Evolutionary conservation across 1,139 yeast species (phyloP), one percentile per base, ranked within the genome.

Genomic region (Pichia sp.): DNA sequence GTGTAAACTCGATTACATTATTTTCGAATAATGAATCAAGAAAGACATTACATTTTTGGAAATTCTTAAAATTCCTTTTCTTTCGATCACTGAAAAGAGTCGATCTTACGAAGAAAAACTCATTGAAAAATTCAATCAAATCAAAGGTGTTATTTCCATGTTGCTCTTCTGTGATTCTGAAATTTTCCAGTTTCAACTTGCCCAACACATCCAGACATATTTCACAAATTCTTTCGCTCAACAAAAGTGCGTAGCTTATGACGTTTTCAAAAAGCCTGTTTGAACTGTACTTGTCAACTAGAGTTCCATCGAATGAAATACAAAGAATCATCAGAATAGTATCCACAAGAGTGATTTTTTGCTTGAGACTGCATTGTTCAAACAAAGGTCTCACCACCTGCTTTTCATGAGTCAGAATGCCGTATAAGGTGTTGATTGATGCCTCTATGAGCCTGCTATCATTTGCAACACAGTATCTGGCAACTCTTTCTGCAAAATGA

Each of bases 31-130:
- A 31, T 10, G 47, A 26, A 42, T 54, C 42, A 6, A 62, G 30
- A 28, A 55, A 60, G 2, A 45, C 46, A 21, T 57, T 59, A 34
- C 57, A 55, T 5, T 46, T 42, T 47, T 48, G 41, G 42, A 58
- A 52, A 16, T 42, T 41, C 23, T 48, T 23, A 7, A 51, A 55
- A 22, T 47, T 48, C 41, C 51, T 40, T 16, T 39, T 47, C 10
- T 41, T 49, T 50, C 41, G 43, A 43, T 23, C 50, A 40, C 13
- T 26, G 12, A 44, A 47, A 52, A 41, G 53, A 10, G 21, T 23
- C n/a, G 41, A 55, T 41, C 49, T 53, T 30, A 44, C 25, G 10
- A 28, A 41, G 22, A 46, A 52, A 25, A 49, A 44, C 22, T 48
- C 50, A 42, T 37, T 49, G 21, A 55, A 52, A 44, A 52, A 49